Evolutionary conservation across 805 yeast genomes (phyloP).

Genomic region (Zygoascus bituminiphila): DNA sequence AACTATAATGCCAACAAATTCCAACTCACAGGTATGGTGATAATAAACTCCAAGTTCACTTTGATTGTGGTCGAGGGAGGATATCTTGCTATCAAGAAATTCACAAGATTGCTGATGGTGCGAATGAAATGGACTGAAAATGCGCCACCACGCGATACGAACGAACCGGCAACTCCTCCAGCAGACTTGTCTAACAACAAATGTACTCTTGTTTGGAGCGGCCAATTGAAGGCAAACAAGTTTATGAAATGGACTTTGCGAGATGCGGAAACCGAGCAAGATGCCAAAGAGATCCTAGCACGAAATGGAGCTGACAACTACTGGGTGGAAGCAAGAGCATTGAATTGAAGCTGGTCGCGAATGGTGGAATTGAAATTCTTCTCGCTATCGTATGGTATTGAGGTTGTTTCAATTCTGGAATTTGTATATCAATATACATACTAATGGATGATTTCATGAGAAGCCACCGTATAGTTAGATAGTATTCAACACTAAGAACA

Average conservation of each 20-base stretch:
- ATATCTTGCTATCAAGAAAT: slow-evolving; percentile 50
- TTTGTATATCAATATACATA: neutral
- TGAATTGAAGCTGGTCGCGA: neutral
- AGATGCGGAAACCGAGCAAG: slow-evolving; percentile 42
- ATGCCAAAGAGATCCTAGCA: slow-evolving; percentile 40
- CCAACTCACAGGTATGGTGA: slow-evolving; percentile 50
- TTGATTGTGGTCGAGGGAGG: slow-evolving; percentile 73
- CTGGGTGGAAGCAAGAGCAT: slow-evolving; percentile 38
- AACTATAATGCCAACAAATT: slow-evolving; percentile 75
- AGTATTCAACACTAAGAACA: too few species aligned
- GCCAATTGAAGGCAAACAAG: slow-evolving; percentile 43
- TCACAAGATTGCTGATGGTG: slow-evolving; percentile 47
- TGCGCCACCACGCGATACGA: slow-evolving; percentile 29
- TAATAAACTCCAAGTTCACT: slow-evolving; percentile 33
- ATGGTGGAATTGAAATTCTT: neutral
- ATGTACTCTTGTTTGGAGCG: slow-evolving; percentile 61
- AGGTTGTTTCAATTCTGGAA: neutral
- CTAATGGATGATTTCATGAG: too few species aligned
- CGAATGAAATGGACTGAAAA: slow-evolving; percentile 66
- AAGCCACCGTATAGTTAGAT: too few species aligned
- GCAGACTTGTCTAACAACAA: slow-evolving; percentile 36
- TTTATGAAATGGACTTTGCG: slow-evolving; percentile 67
- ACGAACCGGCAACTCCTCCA: slow-evolving; percentile 9
- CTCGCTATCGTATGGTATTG: too few species aligned
- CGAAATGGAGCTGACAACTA: slow-evolving; percentile 51